Evolutionary conservation across 2,329 filamentous ascomycete species (phyloP).

Genomic region (Xylariaceae sp.): DNA sequence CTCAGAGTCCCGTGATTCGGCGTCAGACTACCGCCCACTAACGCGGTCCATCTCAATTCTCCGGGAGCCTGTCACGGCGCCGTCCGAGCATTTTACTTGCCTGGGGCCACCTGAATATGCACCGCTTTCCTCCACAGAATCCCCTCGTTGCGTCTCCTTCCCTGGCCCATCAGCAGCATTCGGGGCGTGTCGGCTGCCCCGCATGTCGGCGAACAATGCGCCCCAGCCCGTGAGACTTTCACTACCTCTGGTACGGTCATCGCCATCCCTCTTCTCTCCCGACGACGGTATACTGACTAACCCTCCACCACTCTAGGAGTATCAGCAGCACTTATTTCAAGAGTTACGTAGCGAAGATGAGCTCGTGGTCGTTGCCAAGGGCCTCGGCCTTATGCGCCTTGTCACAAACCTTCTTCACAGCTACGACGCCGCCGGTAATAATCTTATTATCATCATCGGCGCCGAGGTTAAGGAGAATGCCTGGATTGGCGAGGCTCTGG

Average conservation of each 20-base stretch:
- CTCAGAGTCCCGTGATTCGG: constrained; percentile 27
- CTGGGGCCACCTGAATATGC: constrained; percentile 29
- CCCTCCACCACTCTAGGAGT: constrained; percentile 52
- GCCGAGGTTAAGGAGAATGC: constrained; percentile 91
- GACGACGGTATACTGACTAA: background rate
- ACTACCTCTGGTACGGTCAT: constrained; percentile 59
- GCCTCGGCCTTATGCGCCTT: constrained; percentile 85
- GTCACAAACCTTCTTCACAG: constrained; percentile 95
- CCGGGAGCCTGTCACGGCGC: no score
- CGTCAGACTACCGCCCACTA: constrained; percentile 23
- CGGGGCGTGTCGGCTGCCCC: constrained; percentile 33
- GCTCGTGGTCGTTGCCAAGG: constrained; percentile 85
- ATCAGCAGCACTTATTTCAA: constrained; percentile 93
- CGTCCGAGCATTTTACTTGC: no score
- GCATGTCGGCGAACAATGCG: constrained; percentile 52
- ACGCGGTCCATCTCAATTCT: no score
- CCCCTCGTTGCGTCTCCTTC: constrained; percentile 10
- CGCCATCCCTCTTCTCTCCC: background rate
- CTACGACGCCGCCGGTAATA: constrained; percentile 93
- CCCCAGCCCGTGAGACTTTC: constrained; percentile 75
- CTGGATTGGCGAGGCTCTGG: constrained; percentile 94
- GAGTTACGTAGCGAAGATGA: constrained; percentile 88
- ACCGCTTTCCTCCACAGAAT: constrained; percentile 17
- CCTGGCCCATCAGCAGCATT: constrained; percentile 9
- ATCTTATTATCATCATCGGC: constrained; percentile 82